Evolutionary conservation across 768 basidiomycete genomes (phyloP).

Genomic region (Epithele typhae): DNA sequence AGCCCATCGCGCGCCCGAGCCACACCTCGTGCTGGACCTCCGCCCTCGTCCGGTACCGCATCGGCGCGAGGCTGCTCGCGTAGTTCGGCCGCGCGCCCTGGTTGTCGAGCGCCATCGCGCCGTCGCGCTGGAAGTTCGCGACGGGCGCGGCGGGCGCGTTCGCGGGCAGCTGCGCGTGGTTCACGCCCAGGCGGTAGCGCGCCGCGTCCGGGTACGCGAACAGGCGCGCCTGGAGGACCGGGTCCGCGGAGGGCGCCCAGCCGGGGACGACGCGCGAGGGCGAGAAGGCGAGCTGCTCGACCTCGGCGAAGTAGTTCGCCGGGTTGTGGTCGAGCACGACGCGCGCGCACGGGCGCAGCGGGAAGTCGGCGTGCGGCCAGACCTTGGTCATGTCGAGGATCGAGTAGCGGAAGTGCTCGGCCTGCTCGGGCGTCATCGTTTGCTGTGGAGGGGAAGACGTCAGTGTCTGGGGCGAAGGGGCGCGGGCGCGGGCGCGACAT

Average conservation of each 20-base stretch:
- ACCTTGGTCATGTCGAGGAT: conserved; percentile 49
- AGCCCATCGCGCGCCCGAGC: too few relatives aligned
- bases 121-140: not conserved
- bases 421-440: conserved; percentile 47
- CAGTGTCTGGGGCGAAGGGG: too few relatives aligned
- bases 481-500: too few relatives aligned
- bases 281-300: conserved; percentile 43
- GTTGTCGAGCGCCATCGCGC: not conserved
- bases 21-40: too few relatives aligned
- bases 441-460: too few relatives aligned
- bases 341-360: too few relatives aligned
- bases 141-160: conserved; percentile 27
- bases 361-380: too few relatives aligned
- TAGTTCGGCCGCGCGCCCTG: not conserved
- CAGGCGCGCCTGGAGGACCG: conserved; percentile 52
- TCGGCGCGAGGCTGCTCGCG: too few relatives aligned
- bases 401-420: conserved; percentile 47
- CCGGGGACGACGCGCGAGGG: conserved; percentile 46
- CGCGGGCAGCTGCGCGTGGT: conserved; percentile 34
- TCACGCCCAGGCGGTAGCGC: conserved; percentile 35
- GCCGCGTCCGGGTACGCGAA: conserved; percentile 52
- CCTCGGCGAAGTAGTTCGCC: conserved; percentile 33
- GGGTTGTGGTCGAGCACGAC: too few relatives aligned
- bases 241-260: conserved; percentile 50
- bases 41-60: too few relatives aligned